Percentiles rank a stretch among this genome's conserved stretches.
phyloP scores from a whole-genome alignment of 305 asterid species.

The Coffea humblotiana region DNA sequence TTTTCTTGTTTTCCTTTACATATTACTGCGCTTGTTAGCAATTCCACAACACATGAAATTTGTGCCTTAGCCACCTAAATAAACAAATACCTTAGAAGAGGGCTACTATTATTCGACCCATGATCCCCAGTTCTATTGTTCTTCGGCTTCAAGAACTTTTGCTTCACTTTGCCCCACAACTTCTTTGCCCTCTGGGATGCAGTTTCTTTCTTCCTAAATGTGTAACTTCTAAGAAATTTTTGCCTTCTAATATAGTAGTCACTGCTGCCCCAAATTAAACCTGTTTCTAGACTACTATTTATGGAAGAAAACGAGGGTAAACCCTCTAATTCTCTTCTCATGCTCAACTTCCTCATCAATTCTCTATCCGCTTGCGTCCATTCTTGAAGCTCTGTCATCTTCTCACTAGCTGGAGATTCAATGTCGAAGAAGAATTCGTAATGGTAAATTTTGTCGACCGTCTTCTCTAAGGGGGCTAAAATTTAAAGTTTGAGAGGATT shows the following conservation, averaged over 20 bases:
- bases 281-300: neutral
- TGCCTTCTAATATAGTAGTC: neutral
- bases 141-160: neutral
- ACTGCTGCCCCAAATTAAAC: neutral
- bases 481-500: too few relatives aligned
- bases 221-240: neutral
- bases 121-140: too few relatives aligned
- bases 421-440: too few relatives aligned
- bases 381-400: neutral
- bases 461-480: too few relatives aligned
- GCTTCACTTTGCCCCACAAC: neutral
- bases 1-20: too few relatives aligned
- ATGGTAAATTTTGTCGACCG: too few relatives aligned
- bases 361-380: neutral
- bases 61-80: too few relatives aligned
- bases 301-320: neutral
- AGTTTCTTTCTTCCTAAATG: neutral
- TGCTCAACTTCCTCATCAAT: neutral
- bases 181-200: neutral
- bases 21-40: too few relatives aligned
- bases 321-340: neutral
- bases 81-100: too few relatives aligned
- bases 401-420: too few relatives aligned
- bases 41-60: too few relatives aligned
- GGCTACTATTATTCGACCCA: neutral